Conservation (phyloP, 179 eudicot species). For the Sideroxylon spinosum region DNA sequence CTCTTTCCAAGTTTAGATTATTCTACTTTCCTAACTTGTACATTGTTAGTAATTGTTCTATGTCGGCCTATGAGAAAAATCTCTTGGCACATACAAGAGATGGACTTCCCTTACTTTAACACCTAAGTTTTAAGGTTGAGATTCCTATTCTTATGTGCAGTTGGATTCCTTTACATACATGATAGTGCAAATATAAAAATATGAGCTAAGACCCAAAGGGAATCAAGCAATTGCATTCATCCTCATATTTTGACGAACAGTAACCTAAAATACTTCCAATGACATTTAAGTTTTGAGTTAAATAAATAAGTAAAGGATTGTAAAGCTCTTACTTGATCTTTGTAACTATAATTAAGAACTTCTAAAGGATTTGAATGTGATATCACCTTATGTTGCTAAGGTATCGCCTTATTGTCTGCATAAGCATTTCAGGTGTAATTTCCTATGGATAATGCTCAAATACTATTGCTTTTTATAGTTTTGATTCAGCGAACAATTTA, state of each 20-base stretch:
- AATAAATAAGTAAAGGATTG: background rate
- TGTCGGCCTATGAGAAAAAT: no score
- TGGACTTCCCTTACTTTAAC: no score
- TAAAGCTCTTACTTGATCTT: background rate
- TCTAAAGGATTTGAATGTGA: background rate
- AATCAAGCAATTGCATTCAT: background rate
- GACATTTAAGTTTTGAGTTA: background rate
- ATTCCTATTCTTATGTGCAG: no score
- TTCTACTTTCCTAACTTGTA: no score
- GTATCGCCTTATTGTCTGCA: background rate
- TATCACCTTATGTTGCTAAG: background rate
- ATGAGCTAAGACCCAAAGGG: no score
- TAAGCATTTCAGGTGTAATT: background rate
- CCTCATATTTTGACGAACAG: conserved; percentile 46
- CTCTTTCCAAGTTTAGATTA: no score
- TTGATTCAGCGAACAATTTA: background rate
- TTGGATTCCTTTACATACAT: no score
- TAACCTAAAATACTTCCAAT: background rate
- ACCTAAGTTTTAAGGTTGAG: no score
- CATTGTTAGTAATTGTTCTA: no score
- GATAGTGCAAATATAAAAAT: no score
- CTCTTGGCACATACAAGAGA: no score
- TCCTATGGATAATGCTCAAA: background rate
- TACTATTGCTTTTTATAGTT: background rate
- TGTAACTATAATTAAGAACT: background rate